These are phyloP conservation scores for Teunomyces barrocoloradensis DNA, from an alignment of 805 yeast genomes.

Conservation along the genomic window DNA sequence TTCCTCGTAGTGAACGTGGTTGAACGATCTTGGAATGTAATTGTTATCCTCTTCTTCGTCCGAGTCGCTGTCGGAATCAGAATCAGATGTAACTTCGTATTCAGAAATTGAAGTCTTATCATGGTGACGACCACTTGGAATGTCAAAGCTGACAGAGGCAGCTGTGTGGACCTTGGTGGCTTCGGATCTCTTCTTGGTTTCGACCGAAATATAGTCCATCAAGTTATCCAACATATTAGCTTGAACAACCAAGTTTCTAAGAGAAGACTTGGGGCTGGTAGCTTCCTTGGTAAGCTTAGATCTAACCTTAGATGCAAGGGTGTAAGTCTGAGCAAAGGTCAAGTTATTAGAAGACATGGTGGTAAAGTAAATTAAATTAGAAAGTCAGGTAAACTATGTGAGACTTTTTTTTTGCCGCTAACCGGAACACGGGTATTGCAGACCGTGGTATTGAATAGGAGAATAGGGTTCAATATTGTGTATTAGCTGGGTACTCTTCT, in stretches of 20 bases:
- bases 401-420: not conserved
- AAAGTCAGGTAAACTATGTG: not conserved
- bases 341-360: constrained; percentile 4
- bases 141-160: constrained; percentile 12
- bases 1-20: constrained; percentile 6
- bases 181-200: constrained; percentile 20
- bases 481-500: not conserved
- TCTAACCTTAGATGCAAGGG: constrained; percentile 64
- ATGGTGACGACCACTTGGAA: constrained; percentile 14
- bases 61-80: constrained; percentile 23
- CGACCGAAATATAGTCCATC: constrained; percentile 48
- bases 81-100: constrained; percentile 36
- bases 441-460: not conserved
- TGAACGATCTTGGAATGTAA: constrained; percentile 10
- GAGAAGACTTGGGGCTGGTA: constrained; percentile 51
- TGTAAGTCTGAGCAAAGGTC: constrained; percentile 53
- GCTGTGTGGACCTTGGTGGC: constrained; percentile 7
- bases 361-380: not conserved
- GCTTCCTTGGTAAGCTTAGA: constrained; percentile 63
- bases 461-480: not conserved
- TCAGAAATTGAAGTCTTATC: constrained; percentile 34
- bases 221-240: constrained; percentile 67
- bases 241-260: constrained; percentile 61
- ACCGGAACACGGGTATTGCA: not conserved
- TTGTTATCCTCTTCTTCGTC: constrained; percentile 17